A percentile compares a stretch with the other conserved stretches of the same genome.
Conservation (phyloP, 208 protist genomes). For the Wallacemonas sp. region DNA sequence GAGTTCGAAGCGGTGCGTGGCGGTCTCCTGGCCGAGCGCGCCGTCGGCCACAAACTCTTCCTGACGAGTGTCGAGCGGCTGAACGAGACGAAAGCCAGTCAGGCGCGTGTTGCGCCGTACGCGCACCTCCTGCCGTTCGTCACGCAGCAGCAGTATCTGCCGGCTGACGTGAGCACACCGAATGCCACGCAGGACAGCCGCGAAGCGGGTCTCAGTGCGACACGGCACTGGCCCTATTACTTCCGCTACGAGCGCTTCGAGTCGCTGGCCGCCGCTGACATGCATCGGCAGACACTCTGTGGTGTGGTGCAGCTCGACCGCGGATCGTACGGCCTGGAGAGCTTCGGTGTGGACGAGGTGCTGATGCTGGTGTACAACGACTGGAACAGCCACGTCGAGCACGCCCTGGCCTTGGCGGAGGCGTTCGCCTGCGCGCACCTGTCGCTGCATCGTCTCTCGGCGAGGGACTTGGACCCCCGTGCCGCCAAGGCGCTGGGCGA, state of each 20-base stretch:
- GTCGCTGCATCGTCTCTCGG: neutral
- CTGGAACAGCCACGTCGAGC: conserved; percentile 40
- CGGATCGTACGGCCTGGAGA: conserved; percentile 3
- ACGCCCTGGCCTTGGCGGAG: conserved; percentile 26
- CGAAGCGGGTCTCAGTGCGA: neutral
- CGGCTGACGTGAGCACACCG: neutral
- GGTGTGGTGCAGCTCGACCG: conserved; percentile 48
- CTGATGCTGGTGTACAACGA: conserved; percentile 63
- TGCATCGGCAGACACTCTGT: conserved; percentile 4
- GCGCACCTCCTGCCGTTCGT: conserved; percentile 18
- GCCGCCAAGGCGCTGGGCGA: neutral
- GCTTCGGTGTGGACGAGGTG: conserved; percentile 29
- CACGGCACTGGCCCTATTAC: conserved; percentile 34
- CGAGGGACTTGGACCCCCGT: neutral
- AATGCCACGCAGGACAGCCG: neutral
- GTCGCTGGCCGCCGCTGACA: neutral
- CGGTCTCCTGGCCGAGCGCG: neutral
- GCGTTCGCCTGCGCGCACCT: conserved; percentile 9
- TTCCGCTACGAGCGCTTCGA: conserved; percentile 23
- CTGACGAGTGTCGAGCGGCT: neutral
- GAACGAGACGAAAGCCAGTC: neutral
- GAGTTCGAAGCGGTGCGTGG: neutral
- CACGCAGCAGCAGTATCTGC: neutral
- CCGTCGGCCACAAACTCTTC: neutral
- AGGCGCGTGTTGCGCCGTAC: neutral